These are phyloP conservation scores for Monosporascus sp. DNA, from an alignment of 2,329 filamentous ascomycete genomes.

Conservation along the genomic window DNA sequence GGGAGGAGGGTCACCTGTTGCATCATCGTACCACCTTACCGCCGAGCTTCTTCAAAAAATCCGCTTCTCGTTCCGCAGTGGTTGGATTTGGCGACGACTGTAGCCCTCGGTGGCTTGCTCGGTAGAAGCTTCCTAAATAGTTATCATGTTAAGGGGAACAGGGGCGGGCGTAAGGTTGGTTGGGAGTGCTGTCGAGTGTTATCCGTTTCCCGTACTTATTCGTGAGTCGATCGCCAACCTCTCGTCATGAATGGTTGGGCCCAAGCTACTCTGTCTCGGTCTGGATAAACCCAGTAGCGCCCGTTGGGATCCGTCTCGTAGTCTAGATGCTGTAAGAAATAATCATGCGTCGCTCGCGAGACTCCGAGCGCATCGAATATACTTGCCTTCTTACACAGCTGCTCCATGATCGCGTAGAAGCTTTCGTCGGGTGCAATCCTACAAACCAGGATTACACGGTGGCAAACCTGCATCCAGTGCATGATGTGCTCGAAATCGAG, in stretches of 20 bases:
- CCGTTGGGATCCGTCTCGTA: not conserved
- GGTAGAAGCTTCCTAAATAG: too few species aligned
- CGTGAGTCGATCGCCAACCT: conserved; percentile 10
- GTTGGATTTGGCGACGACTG: too few species aligned
- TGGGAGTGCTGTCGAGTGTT: too few species aligned
- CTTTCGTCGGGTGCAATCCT: conserved; percentile 33
- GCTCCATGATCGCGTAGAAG: not conserved
- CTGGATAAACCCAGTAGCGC: conserved; percentile 32
- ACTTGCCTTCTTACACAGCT: not conserved
- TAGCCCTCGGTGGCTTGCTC: too few species aligned
- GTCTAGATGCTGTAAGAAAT: not conserved
- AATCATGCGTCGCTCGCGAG: not conserved
- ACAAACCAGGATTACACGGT: conserved; percentile 9
- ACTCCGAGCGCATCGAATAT: not conserved
- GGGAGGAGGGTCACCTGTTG: too few species aligned
- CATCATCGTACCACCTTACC: too few species aligned
- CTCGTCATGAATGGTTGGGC: conserved; percentile 13
- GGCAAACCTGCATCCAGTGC: conserved; percentile 13
- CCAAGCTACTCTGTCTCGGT: conserved; percentile 28
- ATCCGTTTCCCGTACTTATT: not conserved
- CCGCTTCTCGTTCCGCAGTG: too few species aligned
- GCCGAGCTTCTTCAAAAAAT: too few species aligned
- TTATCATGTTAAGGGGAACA: too few species aligned
- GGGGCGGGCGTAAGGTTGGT: too few species aligned
- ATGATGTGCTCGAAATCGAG: conserved; percentile 17